phyloP scores from a whole-genome alignment of 805 yeast genomes.

The Crinitomyces ghanaensis region DNA sequence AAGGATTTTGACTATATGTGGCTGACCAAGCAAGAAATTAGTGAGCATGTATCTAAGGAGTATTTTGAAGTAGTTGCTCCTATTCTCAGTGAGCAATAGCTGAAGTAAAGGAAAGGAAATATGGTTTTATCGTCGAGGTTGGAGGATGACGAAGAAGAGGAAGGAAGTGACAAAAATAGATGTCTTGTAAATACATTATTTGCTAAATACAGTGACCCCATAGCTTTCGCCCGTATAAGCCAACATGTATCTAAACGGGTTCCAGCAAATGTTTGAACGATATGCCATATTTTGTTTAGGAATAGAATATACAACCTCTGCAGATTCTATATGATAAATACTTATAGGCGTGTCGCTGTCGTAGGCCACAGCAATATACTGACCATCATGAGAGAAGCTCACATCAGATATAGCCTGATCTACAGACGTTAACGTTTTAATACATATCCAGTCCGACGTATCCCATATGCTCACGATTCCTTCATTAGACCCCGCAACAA shows the following conservation, averaged over 20 bases:
- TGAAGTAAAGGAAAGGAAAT: constrained; percentile 7
- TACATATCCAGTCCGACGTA: constrained; percentile 29
- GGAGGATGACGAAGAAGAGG: neutral
- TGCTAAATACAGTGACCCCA: constrained; percentile 12
- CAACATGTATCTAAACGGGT: constrained; percentile 21
- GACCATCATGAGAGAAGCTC: constrained; percentile 36
- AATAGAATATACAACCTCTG: constrained; percentile 15
- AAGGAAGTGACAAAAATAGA: neutral
- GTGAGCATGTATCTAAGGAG: constrained; percentile 36
- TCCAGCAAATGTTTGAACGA: constrained; percentile 24
- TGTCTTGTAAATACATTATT: neutral
- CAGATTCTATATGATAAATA: constrained; percentile 28
- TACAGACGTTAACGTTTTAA: constrained; percentile 26
- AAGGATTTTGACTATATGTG: constrained; percentile 56
- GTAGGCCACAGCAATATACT: constrained; percentile 33
- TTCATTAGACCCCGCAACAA: constrained; percentile 47
- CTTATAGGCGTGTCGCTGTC: constrained; percentile 32
- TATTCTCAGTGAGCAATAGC: constrained; percentile 13
- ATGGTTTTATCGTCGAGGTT: constrained; percentile 5
- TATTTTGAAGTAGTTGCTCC: constrained; percentile 44
- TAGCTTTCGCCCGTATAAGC: constrained; percentile 22
- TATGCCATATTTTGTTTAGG: constrained; percentile 15
- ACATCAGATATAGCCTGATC: constrained; percentile 32
- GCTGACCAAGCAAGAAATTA: constrained; percentile 74
- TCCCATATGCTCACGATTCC: constrained; percentile 46